phyloP scores from a whole-genome alignment of 2,329 filamentous ascomycete species.

The Trichoderma semiorbis region DNA sequence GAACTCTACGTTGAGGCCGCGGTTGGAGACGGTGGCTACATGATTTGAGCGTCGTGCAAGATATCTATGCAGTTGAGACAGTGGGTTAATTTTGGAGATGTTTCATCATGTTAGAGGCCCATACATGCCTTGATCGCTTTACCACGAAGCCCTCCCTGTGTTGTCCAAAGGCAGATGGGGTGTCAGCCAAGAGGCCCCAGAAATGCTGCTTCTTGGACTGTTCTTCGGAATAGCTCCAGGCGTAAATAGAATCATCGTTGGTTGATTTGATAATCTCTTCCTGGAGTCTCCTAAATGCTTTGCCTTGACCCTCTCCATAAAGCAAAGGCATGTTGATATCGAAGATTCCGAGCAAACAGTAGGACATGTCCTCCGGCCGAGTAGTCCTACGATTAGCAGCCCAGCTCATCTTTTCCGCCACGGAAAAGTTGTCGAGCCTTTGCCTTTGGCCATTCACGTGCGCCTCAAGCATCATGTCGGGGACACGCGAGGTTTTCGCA shows the following conservation, averaged over 20 bases:
- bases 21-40: slow-evolving; percentile 24
- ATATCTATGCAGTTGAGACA: slow-evolving; percentile 22
- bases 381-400: slow-evolving; percentile 30
- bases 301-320: slow-evolving; percentile 31
- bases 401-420: slow-evolving; percentile 32
- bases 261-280: slow-evolving; percentile 31
- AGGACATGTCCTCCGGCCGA: slow-evolving; percentile 31
- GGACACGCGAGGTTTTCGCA: slow-evolving; percentile 22
- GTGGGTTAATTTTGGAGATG: rapidly evolving
- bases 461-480: slow-evolving; percentile 21
- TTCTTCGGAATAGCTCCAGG: slow-evolving; percentile 24
- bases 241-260: slow-evolving; percentile 31
- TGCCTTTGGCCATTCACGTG: slow-evolving; percentile 5
- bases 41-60: slow-evolving; percentile 24
- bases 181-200: slow-evolving; percentile 29
- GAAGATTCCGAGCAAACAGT: slow-evolving; percentile 34
- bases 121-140: slow-evolving; percentile 22
- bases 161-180: slow-evolving; percentile 27
- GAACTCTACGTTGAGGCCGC: slow-evolving; percentile 28
- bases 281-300: slow-evolving; percentile 29
- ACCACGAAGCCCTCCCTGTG: slow-evolving; percentile 13
- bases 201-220: slow-evolving; percentile 21
- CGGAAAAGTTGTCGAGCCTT: slow-evolving; percentile 19
- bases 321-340: slow-evolving; percentile 34
- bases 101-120: background rate